These are phyloP conservation scores for Musa balbisiana DNA, from an alignment of 202 grass and related monocot genomes.

Conservation along the genomic window DNA sequence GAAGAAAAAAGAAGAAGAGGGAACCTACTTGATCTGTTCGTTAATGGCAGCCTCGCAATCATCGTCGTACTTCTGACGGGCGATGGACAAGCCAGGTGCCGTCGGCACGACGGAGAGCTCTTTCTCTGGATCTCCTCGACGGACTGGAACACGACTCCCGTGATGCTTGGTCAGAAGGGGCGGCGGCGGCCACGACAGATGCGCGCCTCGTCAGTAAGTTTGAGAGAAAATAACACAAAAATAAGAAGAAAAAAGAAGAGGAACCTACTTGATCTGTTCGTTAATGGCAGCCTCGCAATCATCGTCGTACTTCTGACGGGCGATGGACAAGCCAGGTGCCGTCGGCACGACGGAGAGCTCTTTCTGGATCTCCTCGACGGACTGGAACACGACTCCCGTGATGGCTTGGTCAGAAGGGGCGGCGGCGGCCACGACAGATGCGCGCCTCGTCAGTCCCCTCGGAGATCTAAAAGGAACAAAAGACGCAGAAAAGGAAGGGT, in stretches of 20 bases:
- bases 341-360: slow-evolving; percentile 8
- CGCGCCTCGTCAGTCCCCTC: not conserved
- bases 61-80: slow-evolving; percentile 11
- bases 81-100: not conserved
- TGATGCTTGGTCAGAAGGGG: not conserved
- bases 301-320: slow-evolving; percentile 11
- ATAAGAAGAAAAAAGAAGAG: too few relatives aligned
- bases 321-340: not conserved
- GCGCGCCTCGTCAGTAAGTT: not conserved
- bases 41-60: slow-evolving; percentile 22
- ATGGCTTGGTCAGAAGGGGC: not conserved
- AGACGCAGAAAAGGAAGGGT: not conserved
- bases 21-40: slow-evolving; percentile 24
- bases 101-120: slow-evolving; percentile 8
- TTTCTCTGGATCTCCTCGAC: slow-evolving; percentile 18
- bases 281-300: slow-evolving; percentile 22
- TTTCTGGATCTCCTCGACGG: slow-evolving; percentile 17
- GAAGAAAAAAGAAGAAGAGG: not conserved
- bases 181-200: not conserved
- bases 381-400: slow-evolving; percentile 17
- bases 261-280: slow-evolving; percentile 24
- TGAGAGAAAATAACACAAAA: too few relatives aligned
- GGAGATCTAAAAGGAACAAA: not conserved
- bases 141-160: slow-evolving; percentile 17
- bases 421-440: not conserved